Base-by-base conservation (phyloP, 2,329 filamentous ascomycete genomes). In the Leptoxyphium fumago region DNA sequence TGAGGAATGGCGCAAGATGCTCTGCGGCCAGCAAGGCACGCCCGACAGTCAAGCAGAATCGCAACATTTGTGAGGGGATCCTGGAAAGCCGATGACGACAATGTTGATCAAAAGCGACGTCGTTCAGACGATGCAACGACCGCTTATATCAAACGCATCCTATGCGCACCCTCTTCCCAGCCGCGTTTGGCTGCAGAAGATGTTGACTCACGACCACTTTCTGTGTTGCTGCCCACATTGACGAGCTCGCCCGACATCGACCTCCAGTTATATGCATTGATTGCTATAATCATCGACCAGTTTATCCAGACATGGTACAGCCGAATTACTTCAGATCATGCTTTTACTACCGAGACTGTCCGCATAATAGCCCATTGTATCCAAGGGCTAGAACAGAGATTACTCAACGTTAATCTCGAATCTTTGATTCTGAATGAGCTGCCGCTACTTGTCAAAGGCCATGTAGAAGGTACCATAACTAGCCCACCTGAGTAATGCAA, bases 241-340 rank as follows among this genome's bases (percentile, higher is more conserved):
- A 96, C 89, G 41, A 94, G 87, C 67, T 87, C 86, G 42, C 94
- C 94, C 62, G 86, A 93, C 54, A 78, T 96, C 47, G 91, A 98
- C 62, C 68, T 93, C 45, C 84, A 98, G 65, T 74, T 98, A 4
- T 98, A 96, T 61, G 89, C 85, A 26, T 75, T 96, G 47, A 79
- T 98, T 48, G 84, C 91, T 43, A 82, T 96, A 46, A 78, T 96
- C 48, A 72, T 95, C 55, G 80, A 84, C 56, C 87, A 95, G 51
- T 94, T 87, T 61, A 83, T 98, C 32, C 81, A 91, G 61, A 79
- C 78, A 29, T 98, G 91, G 91, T 98, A 98, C 68, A 73, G 72
- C 51, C 89, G 82, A 62, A 91, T 98, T 61, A 95, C 89, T 1
- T 78, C 86, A 2, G 89, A 98, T 64, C 83, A 88, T 59, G 73